A percentile compares a stretch with the other conserved stretches of the same genome.
Conservation (phyloP, 345 rosid species). For the Euphorbia peplus region DNA sequence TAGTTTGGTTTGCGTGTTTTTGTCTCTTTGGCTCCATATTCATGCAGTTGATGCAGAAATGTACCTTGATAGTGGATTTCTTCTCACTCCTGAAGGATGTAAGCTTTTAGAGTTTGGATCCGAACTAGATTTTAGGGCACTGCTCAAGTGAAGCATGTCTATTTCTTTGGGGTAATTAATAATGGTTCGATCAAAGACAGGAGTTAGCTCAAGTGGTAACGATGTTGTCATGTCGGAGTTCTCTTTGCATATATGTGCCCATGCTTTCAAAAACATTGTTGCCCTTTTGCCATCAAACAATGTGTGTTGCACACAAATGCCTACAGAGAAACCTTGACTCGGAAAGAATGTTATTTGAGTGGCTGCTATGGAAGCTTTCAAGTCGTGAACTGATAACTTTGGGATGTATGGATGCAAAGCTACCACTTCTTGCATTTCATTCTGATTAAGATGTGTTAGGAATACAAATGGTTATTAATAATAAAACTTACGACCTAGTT, state of each 20-base stretch:
- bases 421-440: not conserved
- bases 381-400: no score
- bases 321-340: constrained; percentile 11
- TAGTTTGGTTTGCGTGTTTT: not conserved
- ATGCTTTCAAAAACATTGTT: constrained; percentile 10
- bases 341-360: no score
- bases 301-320: constrained; percentile 1
- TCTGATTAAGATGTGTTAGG: not conserved
- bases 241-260: no score
- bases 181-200: constrained; percentile 23
- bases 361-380: no score
- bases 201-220: no score
- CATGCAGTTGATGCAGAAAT: not conserved
- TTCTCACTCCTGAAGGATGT: not conserved
- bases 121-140: not conserved
- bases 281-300: constrained; percentile 9
- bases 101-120: no score
- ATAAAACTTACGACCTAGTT: no score
- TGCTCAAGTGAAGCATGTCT: constrained; percentile 19
- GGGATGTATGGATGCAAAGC: no score
- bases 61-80: not conserved
- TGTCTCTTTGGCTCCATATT: not conserved
- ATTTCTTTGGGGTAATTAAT: constrained; percentile 26
- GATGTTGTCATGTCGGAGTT: no score
- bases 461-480: no score